Conservation (phyloP, 2,329 filamentous ascomycete genomes). For the Fusarium anthophilum region DNA sequence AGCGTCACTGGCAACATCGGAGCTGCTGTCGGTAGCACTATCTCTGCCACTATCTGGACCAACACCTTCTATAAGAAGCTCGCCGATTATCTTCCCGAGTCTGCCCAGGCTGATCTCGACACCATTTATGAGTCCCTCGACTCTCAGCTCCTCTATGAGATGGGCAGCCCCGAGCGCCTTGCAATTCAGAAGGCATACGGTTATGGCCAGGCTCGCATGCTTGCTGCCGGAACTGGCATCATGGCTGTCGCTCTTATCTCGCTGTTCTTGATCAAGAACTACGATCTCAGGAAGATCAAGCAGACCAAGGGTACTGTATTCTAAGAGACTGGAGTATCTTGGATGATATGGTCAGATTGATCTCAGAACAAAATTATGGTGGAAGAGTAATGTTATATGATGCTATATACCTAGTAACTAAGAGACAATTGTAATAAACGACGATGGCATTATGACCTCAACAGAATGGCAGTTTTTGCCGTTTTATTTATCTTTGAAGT, state of each 20-base stretch:
- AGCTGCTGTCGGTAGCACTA: conserved; percentile 42
- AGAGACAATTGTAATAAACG: conserved; percentile 5
- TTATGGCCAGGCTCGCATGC: conserved; percentile 60
- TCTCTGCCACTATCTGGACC: conserved; percentile 47
- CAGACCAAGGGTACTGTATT: conserved; percentile 64
- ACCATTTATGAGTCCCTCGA: conserved; percentile 63
- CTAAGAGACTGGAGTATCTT: conserved; percentile 39
- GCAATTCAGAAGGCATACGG: conserved; percentile 69
- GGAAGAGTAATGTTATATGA: conserved; percentile 4
- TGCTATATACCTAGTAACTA: neutral
- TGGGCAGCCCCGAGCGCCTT: conserved; percentile 54
- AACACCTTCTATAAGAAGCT: conserved; percentile 54
- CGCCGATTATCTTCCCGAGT: conserved; percentile 58
- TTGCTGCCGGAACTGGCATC: conserved; percentile 49
- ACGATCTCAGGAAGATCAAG: conserved; percentile 58
- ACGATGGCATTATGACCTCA: neutral
- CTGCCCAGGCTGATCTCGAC: conserved; percentile 47
- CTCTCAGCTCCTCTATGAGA: conserved; percentile 60
- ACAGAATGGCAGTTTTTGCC: neutral
- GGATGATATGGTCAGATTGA: neutral
- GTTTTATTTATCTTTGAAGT: neutral
- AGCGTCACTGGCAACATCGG: conserved; percentile 43
- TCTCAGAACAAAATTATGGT: conserved; percentile 2
- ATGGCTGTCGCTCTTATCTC: conserved; percentile 49
- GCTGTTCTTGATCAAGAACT: conserved; percentile 58